Evolutionary conservation across 2,329 filamentous ascomycete species (phyloP).

Genomic region (Didymella glomerata): DNA sequence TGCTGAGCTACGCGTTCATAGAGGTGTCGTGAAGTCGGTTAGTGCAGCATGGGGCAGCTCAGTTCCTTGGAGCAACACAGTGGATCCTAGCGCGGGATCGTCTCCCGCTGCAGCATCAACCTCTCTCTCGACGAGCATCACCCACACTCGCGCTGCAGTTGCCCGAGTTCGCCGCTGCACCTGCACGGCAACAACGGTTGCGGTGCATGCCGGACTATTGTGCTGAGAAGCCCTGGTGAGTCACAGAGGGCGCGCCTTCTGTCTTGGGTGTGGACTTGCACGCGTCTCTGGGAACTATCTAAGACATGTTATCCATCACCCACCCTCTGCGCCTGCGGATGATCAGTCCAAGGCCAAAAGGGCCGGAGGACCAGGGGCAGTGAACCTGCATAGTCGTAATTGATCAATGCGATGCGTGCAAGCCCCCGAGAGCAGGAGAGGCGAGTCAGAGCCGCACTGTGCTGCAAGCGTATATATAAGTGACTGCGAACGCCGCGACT

Average conservation of each 20-base stretch:
- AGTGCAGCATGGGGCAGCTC: constrained; percentile 15
- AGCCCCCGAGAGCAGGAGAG: constrained; percentile 5
- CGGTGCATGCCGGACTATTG: not conserved
- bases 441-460: constrained; percentile 21
- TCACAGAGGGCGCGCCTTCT: constrained; percentile 38
- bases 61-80: constrained; percentile 7
- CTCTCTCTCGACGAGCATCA: constrained; percentile 9
- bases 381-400: constrained; percentile 21
- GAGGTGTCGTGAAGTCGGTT: constrained; percentile 21
- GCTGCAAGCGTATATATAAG: constrained; percentile 19
- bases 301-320: constrained; percentile 23
- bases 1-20: constrained; percentile 4
- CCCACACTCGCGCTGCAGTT: constrained; percentile 7
- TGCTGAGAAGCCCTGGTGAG: constrained; percentile 28
- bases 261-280: constrained; percentile 13
- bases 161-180: constrained; percentile 14
- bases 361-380: constrained; percentile 17
- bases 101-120: constrained; percentile 28
- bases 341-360: constrained; percentile 21
- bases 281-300: constrained; percentile 18
- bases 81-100: constrained; percentile 29
- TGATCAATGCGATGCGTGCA: constrained; percentile 15
- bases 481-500: constrained; percentile 11
- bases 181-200: constrained; percentile 16
- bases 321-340: constrained; percentile 24